These are phyloP conservation scores for Crithidia acanthocephali DNA, from an alignment of 208 protist genomes.

Conservation along the genomic window DNA sequence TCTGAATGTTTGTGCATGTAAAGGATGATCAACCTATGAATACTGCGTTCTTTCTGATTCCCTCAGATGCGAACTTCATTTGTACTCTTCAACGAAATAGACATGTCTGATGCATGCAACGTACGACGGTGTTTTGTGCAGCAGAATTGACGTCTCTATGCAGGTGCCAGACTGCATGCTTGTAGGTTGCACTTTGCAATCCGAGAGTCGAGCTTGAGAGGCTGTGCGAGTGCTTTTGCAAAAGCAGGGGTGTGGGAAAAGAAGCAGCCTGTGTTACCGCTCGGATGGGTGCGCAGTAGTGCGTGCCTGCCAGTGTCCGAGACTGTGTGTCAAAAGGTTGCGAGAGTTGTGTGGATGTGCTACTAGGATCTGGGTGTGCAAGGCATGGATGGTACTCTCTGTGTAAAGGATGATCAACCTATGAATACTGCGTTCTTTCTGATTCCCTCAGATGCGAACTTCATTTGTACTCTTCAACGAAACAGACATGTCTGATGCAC, in stretches of 20 bases:
- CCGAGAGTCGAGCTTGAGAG: too few species aligned
- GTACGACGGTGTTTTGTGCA: neutral
- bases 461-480: constrained; percentile 31
- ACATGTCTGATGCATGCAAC: constrained; percentile 4
- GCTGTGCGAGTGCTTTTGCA: neutral
- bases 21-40: constrained; percentile 30
- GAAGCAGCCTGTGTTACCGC: constrained; percentile 84
- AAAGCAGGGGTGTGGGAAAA: too few species aligned
- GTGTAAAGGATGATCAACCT: constrained; percentile 28
- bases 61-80: constrained; percentile 25
- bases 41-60: constrained; percentile 41
- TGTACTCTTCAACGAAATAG: constrained; percentile 30
- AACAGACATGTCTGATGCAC: constrained; percentile 18
- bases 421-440: constrained; percentile 45
- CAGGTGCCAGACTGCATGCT: too few species aligned
- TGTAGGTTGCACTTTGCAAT: too few species aligned
- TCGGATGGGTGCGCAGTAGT: constrained; percentile 19
- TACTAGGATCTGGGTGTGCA: neutral
- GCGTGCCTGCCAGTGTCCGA: constrained; percentile 39
- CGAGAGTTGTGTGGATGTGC: constrained; percentile 5
- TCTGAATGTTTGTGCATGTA: constrained; percentile 12
- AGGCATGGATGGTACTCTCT: neutral
- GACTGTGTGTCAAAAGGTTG: constrained; percentile 78
- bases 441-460: constrained; percentile 19
- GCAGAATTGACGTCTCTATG: neutral